These are phyloP conservation scores for Rhizoctonia solani DNA, from an alignment of 1,284 basidiomycete species.

Conservation along the genomic window DNA sequence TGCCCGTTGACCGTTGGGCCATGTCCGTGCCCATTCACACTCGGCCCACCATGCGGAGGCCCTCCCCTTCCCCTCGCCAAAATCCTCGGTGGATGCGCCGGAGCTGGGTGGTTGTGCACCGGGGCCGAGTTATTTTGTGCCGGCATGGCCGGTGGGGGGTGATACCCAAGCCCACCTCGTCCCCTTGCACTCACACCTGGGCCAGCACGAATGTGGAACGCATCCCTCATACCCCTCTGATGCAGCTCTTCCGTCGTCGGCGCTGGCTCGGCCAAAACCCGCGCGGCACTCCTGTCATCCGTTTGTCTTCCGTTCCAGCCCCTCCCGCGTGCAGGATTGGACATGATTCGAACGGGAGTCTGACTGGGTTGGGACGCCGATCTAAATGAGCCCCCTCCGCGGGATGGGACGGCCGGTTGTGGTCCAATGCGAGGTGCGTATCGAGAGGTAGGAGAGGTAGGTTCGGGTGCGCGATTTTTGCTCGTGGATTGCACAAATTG, in stretches of 20 bases:
- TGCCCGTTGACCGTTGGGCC: neutral
- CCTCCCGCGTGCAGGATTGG: constrained; percentile 54
- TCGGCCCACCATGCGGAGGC: too few relatives aligned
- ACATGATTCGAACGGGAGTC: constrained; percentile 57
- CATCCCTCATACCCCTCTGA: neutral
- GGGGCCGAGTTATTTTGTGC: too few relatives aligned
- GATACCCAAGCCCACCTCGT: constrained; percentile 2
- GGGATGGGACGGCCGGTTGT: constrained; percentile 60
- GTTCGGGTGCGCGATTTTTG: constrained; percentile 47
- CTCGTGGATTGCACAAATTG: constrained; percentile 81
- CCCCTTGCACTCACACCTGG: too few relatives aligned
- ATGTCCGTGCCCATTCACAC: too few relatives aligned
- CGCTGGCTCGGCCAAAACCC: constrained; percentile 8
- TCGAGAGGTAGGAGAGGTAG: constrained; percentile 58
- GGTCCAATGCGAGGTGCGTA: constrained; percentile 63
- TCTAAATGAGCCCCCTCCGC: constrained; percentile 56
- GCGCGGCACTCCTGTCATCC: constrained; percentile 8
- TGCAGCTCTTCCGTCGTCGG: constrained; percentile 15
- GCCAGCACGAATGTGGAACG: constrained; percentile 4
- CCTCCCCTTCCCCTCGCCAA: neutral
- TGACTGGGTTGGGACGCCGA: constrained; percentile 64
- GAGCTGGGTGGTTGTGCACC: neutral
- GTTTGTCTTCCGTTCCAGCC: neutral
- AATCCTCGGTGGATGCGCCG: constrained; percentile 22
- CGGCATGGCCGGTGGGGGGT: too few relatives aligned